Evolutionary conservation across 768 basidiomycete species (phyloP).

Genomic region (Rhizopogon vinicolor): DNA sequence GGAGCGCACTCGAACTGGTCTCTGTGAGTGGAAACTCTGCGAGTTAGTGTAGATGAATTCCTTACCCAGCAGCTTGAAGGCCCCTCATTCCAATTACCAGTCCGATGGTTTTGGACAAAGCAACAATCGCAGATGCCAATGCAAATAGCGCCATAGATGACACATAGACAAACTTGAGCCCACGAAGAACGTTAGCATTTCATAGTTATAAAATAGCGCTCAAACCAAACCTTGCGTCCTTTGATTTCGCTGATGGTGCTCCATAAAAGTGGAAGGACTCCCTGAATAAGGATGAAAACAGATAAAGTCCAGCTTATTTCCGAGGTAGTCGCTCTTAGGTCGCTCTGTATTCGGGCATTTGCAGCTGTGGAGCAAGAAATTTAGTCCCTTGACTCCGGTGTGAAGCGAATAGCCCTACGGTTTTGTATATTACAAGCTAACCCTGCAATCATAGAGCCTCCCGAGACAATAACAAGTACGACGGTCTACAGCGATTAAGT

Average conservation of each 20-base stretch:
- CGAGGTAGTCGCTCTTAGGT: constrained; percentile 55
- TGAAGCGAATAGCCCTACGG: constrained; percentile 11
- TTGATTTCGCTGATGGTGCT: constrained; percentile 65
- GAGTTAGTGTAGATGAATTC: background rate
- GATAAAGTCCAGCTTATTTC: constrained; percentile 69
- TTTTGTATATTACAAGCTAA: constrained; percentile 23
- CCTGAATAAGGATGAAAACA: constrained; percentile 70
- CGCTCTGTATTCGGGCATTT: constrained; percentile 55
- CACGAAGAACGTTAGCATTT: background rate
- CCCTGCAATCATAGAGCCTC: constrained; percentile 20
- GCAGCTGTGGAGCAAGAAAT: constrained; percentile 42
- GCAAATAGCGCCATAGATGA: constrained; percentile 48
- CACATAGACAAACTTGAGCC: constrained; percentile 48
- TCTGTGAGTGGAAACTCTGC: background rate
- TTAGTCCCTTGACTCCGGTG: background rate
- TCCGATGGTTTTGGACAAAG: constrained; percentile 47
- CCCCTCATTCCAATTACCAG: constrained; percentile 64
- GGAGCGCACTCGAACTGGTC: constrained; percentile 52
- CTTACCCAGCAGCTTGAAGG: constrained; percentile 60
- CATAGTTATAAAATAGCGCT: background rate
- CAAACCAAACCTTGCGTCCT: constrained; percentile 51
- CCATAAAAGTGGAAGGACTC: constrained; percentile 59
- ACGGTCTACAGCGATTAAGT: constrained; percentile 11
- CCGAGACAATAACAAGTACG: constrained; percentile 22
- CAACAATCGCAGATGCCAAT: constrained; percentile 54